phyloP scores from a whole-genome alignment of 1,284 basidiomycete genomes.

The Termitomyces sp. region DNA sequence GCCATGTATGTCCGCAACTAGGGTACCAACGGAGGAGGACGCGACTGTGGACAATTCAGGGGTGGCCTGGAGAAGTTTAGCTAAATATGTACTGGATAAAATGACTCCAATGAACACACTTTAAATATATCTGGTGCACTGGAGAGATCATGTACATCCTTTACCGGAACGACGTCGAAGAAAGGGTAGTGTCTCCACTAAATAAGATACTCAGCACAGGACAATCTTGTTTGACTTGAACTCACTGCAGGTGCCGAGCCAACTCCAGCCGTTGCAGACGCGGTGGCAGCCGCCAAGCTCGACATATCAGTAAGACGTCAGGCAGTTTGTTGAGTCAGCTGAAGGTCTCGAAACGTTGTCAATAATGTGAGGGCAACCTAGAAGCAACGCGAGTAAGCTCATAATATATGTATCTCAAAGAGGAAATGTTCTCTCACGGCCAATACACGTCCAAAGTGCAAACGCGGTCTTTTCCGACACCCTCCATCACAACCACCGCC shows the following conservation, averaged over 20 bases:
- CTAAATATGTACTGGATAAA: background rate
- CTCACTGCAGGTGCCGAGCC: conserved; percentile 36
- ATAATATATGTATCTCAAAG: conserved; percentile 10
- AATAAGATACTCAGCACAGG: background rate
- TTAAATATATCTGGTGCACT: conserved; percentile 75
- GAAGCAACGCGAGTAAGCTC: background rate
- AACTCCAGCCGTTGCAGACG: conserved; percentile 18
- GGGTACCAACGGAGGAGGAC: conserved; percentile 56
- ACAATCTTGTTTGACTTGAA: background rate
- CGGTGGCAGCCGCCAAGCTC: conserved; percentile 17
- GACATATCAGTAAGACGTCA: conserved; percentile 9
- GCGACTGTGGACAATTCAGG: conserved; percentile 68
- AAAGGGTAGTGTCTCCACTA: conserved; percentile 86
- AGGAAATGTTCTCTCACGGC: conserved; percentile 25
- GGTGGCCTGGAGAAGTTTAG: conserved; percentile 41
- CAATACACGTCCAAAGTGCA: conserved; percentile 20
- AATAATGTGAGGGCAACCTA: background rate
- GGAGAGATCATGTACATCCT: conserved; percentile 74
- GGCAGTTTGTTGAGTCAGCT: background rate
- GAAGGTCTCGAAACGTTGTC: background rate
- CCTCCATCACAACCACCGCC: conserved; percentile 17
- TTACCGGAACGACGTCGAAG: conserved; percentile 72
- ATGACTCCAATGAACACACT: conserved; percentile 31
- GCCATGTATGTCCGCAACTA: conserved; percentile 81
- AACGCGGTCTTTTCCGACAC: conserved; percentile 31